phyloP scores from a whole-genome alignment of 495 filamentous ascomycete genomes.

The Penicillium daleae region DNA sequence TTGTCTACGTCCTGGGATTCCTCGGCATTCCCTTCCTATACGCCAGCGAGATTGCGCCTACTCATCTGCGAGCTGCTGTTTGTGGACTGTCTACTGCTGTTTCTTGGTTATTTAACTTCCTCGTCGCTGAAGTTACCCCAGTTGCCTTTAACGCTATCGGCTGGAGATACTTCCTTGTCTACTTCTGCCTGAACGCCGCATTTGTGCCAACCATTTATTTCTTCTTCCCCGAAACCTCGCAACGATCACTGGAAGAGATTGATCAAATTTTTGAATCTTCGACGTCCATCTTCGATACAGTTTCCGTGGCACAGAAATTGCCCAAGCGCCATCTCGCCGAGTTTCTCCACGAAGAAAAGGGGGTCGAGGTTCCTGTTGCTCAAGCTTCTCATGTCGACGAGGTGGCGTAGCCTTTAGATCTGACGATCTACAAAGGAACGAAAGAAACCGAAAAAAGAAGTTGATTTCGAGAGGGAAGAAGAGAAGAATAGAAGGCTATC shows the following conservation, averaged over 20 bases:
- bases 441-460: too few relatives aligned
- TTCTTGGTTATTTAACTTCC: constrained; percentile 41
- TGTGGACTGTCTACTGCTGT: constrained; percentile 45
- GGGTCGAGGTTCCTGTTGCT: too few relatives aligned
- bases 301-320: constrained; percentile 1
- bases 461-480: too few relatives aligned
- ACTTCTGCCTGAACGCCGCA: constrained; percentile 32
- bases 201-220: constrained; percentile 37
- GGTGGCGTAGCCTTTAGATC: too few relatives aligned
- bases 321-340: too few relatives aligned
- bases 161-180: constrained; percentile 43
- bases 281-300: constrained; percentile 1
- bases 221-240: constrained; percentile 39
- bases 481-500: too few relatives aligned
- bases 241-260: constrained; percentile 39
- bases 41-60: constrained; percentile 52
- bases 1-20: constrained; percentile 54
- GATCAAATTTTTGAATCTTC: constrained; percentile 31
- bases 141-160: constrained; percentile 31
- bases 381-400: too few relatives aligned
- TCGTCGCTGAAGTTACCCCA: constrained; percentile 33
- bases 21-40: constrained; percentile 55
- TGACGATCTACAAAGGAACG: too few relatives aligned
- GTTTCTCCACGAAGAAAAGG: too few relatives aligned
- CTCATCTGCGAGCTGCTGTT: constrained; percentile 47